phyloP scores from a whole-genome alignment of 148 eudicot genomes.

The Spergularia bocconei region DNA sequence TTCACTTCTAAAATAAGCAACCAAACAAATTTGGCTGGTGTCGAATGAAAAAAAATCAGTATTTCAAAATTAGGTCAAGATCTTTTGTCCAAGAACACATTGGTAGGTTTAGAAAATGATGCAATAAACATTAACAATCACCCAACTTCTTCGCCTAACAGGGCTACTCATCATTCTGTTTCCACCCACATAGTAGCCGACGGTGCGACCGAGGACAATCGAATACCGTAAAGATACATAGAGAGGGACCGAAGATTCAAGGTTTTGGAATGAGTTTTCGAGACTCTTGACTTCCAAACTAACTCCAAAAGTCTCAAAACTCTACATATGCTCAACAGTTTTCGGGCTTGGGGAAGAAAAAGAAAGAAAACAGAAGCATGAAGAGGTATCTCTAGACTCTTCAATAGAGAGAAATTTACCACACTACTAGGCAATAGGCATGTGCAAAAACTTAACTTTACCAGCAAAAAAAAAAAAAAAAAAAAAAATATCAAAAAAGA shows the following conservation, averaged over 20 bases:
- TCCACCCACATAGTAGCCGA: not conserved
- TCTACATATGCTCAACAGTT: no score
- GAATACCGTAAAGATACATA: no score
- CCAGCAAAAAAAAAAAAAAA: not conserved
- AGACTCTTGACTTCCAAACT: no score
- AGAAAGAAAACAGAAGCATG: no score
- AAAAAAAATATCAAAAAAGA: constrained; percentile 26
- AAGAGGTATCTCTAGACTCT: no score
- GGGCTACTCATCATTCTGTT: not conserved
- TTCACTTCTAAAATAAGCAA: not conserved
- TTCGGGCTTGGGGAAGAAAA: no score
- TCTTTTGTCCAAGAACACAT: not conserved
- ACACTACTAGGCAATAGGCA: not conserved
- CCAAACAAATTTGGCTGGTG: constrained; percentile 1
- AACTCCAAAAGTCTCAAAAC: no score
- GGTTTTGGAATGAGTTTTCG: no score
- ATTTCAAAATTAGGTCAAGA: not conserved
- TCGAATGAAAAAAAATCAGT: not conserved
- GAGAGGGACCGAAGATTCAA: no score
- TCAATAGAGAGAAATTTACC: not conserved
- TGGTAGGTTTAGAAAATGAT: not conserved
- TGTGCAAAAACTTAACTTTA: not conserved
- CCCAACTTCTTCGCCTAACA: not conserved
- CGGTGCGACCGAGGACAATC: no score
- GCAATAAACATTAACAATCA: not conserved